These are phyloP conservation scores for Candida quercuum DNA, from an alignment of 805 yeast species.

Conservation along the genomic window DNA sequence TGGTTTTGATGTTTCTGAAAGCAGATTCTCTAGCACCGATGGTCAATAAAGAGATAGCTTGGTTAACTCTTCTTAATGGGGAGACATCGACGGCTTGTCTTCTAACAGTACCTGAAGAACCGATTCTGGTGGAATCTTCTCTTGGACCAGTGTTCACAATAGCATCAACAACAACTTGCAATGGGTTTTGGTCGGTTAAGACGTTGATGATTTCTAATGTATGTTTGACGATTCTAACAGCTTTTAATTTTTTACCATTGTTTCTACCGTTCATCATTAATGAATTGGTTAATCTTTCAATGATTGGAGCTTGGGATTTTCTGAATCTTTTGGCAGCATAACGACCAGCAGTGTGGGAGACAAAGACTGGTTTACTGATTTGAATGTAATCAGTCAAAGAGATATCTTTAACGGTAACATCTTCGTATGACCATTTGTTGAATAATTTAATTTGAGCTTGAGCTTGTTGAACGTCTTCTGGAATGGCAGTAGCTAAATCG, in stretches of 20 bases:
- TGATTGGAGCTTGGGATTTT: conserved; percentile 99
- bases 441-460: conserved; percentile 94
- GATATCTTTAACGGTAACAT: conserved; percentile 95
- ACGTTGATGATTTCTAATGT: conserved; percentile 96
- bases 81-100: conserved; percentile 99
- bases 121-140: conserved; percentile 99
- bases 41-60: conserved; percentile 96
- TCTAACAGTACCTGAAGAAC: conserved; percentile 99
- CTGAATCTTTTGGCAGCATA: conserved; percentile 99
- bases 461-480: conserved; percentile 94
- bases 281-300: conserved; percentile 99
- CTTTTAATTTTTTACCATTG: conserved; percentile 99
- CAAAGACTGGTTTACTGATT: conserved; percentile 95
- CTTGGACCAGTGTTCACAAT: conserved; percentile 99
- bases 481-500: conserved; percentile 92
- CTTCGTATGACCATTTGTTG: conserved; percentile 99
- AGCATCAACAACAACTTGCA: conserved; percentile 99
- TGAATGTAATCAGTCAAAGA: conserved; percentile 98
- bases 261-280: conserved; percentile 99
- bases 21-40: conserved; percentile 99
- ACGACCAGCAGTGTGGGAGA: conserved; percentile 99
- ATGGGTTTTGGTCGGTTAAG: conserved; percentile 98
- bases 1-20: conserved; percentile 99
- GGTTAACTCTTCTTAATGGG: conserved; percentile 99
- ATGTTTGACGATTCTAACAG: conserved; percentile 99